Evolutionary conservation across 106 monocot species (phyloP).

Genomic region (Dendrobium chrysotoxum): DNA sequence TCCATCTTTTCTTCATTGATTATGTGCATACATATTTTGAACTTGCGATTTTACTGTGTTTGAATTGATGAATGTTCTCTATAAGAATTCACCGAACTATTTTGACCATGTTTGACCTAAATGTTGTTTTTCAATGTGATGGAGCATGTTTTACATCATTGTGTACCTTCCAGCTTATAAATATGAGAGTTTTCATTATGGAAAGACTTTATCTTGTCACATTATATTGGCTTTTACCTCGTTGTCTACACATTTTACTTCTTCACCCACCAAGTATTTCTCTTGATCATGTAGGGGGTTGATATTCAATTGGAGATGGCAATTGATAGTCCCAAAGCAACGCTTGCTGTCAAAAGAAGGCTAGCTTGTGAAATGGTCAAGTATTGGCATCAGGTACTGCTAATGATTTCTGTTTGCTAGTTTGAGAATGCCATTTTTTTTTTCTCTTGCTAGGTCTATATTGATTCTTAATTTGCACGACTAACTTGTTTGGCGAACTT

Average conservation of each 20-base stretch:
- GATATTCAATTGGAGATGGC: conserved; percentile 89
- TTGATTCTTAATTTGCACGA: no score
- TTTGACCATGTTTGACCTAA: not conserved
- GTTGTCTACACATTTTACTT: not conserved
- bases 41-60: not conserved
- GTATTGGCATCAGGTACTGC: conserved; percentile 73
- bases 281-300: conserved; percentile 37
- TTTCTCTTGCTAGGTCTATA: no score
- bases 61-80: not conserved
- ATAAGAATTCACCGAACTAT: not conserved
- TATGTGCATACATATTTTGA: no score
- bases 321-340: conserved; percentile 84
- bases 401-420: not conserved
- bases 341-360: conserved; percentile 78
- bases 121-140: not conserved
- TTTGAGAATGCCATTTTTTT: not conserved
- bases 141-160: not conserved
- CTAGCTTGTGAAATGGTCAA: conserved; percentile 91
- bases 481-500: no score
- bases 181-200: not conserved
- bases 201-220: not conserved
- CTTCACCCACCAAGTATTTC: not conserved
- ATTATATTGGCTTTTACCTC: not conserved
- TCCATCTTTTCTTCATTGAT: not conserved
- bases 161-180: not conserved